Base-by-base conservation (phyloP, 140 eudicot genomes). In the Senecio squalidus region DNA sequence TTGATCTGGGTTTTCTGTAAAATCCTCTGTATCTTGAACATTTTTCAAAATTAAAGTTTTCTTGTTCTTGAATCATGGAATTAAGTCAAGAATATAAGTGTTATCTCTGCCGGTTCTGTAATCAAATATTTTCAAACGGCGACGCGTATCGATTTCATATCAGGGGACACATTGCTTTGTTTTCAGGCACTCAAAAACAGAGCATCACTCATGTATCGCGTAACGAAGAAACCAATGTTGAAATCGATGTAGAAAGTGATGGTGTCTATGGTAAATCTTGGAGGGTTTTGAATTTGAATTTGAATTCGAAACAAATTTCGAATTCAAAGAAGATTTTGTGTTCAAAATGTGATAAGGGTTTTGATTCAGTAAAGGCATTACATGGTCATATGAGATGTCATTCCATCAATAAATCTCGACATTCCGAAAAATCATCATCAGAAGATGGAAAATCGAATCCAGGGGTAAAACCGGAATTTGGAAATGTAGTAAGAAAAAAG, bases 311-410 rank as follows among this genome's bases (percentile, higher is more conserved):
- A n/a, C n/a, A n/a, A n/a, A n/a, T n/a, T n/a, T n/a, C n/a, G n/a
- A n/a, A n/a, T n/a, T n/a, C n/a, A 4, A 18, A 61, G 56, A 61
- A 61, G 30, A 59, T 0, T 24, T 13, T 10, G 1, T 85, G 94
- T 55, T 50, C 66, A 17, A 62, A 69, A 68, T 82, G 90, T 74
- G 82, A 79, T 2, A 82, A 70, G 68, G 79, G 59, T 58, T 85
- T 85, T 68, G 80, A 64, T 63, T 85, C 90, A 29, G 4, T 64
- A 51, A 78, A 69, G 57, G 95, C 82, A 30, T 25, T 85, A 72
- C 82, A 75, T 74, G 90, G 84, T 50, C 90, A 85, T 58, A 82
- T 85, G 95, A 73, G 79, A 41, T 47, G 69, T 6, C 90, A 85
- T 43, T 58, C 83, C 6, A 59, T 59, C 51, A 78, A 73, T 29